phyloP scores from a whole-genome alignment of 148 eudicot genomes.

The Rhododendron molle region DNA sequence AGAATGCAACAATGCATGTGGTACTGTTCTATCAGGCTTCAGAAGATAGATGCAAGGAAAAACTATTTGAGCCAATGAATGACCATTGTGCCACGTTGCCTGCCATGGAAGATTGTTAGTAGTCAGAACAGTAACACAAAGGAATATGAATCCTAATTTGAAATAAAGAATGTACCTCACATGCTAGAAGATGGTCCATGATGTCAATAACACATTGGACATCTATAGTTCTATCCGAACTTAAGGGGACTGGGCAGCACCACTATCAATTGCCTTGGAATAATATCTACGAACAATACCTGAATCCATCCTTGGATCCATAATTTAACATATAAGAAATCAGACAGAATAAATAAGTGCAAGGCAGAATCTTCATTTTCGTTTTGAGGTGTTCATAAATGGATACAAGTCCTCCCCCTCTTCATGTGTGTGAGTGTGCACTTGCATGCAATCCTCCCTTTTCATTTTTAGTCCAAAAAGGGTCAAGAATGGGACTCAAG shows the following conservation, averaged over 20 bases:
- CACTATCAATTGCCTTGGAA: conserved; percentile 91
- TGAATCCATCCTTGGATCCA: conserved; percentile 99
- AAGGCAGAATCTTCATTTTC: not conserved
- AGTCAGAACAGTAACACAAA: not conserved
- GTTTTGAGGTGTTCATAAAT: not conserved
- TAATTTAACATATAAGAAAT: conserved; percentile 48
- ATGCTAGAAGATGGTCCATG: conserved; percentile 43
- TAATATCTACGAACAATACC: conserved; percentile 78
- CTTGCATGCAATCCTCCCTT: too few relatives aligned
- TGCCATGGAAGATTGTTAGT: conserved; percentile 37
- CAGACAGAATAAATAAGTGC: not conserved
- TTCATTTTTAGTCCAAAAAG: too few relatives aligned
- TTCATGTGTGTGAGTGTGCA: too few relatives aligned
- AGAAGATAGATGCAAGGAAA: conserved; percentile 87
- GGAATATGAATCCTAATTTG: not conserved
- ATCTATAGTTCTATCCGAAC: conserved; percentile 72
- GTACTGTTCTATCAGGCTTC: conserved; percentile 76
- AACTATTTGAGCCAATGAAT: conserved; percentile 86
- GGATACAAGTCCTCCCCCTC: too few relatives aligned
- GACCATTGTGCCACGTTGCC: conserved; percentile 99
- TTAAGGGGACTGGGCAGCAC: conserved; percentile 89
- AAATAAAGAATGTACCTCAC: conserved; percentile 39
- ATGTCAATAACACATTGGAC: conserved; percentile 62
- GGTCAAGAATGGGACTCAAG: too few relatives aligned
- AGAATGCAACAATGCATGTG: conserved; percentile 78